phyloP scores from a whole-genome alignment of 805 yeast genomes.

The Starmerella bombicola region DNA sequence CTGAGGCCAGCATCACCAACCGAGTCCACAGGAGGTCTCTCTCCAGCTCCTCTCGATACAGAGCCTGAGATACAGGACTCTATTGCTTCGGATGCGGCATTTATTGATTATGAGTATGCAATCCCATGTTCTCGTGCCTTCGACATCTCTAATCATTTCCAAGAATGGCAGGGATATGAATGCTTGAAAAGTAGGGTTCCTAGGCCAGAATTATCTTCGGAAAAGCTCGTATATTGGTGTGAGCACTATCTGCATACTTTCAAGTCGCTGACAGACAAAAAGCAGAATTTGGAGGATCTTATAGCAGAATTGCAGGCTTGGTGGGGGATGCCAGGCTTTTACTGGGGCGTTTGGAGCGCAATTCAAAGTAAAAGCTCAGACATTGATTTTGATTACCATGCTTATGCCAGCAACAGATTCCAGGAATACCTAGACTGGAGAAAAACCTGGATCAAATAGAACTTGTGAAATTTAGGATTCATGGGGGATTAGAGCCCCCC shows the following conservation, averaged over 20 bases:
- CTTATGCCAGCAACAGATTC: constrained; percentile 47
- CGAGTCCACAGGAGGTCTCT: background rate
- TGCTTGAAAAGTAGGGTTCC: constrained; percentile 54
- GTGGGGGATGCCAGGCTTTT: constrained; percentile 73
- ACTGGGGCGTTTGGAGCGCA: constrained; percentile 78
- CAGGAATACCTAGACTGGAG: constrained; percentile 64
- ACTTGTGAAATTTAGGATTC: too few relatives aligned
- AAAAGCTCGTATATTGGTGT: constrained; percentile 45
- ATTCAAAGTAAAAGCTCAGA: constrained; percentile 57
- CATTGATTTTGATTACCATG: constrained; percentile 58
- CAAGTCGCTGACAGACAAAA: constrained; percentile 16
- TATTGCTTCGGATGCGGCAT: constrained; percentile 30
- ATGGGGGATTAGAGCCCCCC: too few relatives aligned
- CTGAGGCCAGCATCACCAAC: background rate
- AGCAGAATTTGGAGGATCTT: constrained; percentile 33
- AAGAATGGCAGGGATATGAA: constrained; percentile 74
- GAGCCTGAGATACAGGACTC: background rate
- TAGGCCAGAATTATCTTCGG: constrained; percentile 34
- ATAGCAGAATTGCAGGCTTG: constrained; percentile 45
- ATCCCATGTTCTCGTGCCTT: constrained; percentile 61
- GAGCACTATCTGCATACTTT: constrained; percentile 38
- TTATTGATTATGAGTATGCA: constrained; percentile 64
- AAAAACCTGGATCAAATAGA: constrained; percentile 1
- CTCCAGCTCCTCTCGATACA: constrained; percentile 11
- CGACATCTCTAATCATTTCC: constrained; percentile 62